Percentiles rank a stretch among this genome's conserved stretches.
phyloP scores from a whole-genome alignment of 1,139 yeast genomes.

The Saccharomyces hybrid region DNA sequence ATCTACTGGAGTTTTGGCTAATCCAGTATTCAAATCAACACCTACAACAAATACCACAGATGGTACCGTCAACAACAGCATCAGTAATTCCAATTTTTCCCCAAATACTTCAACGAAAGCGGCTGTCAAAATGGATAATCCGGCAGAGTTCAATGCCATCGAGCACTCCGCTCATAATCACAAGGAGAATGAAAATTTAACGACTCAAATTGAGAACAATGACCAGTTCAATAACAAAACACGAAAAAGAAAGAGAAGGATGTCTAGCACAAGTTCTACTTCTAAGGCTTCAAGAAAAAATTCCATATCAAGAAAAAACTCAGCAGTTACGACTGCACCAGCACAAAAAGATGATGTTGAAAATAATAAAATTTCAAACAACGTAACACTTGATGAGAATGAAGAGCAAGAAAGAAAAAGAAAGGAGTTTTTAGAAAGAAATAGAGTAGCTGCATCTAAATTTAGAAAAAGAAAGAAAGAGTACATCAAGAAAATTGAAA shows the following conservation, averaged over 20 bases:
- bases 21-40: conserved; percentile 7
- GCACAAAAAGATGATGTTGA: conserved; percentile 3
- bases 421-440: conserved; percentile 76
- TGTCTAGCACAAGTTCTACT: conserved; percentile 11
- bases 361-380: conserved; percentile 11
- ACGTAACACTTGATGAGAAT: conserved; percentile 15
- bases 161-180: neutral
- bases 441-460: conserved; percentile 90
- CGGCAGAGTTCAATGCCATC: neutral
- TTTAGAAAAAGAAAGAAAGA: conserved; percentile 94
- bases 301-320: neutral
- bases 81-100: neutral
- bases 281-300: conserved; percentile 1
- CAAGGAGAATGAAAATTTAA: neutral
- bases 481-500: conserved; percentile 75
- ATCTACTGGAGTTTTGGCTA: neutral
- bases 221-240: neutral
- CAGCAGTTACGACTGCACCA: neutral
- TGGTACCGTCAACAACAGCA: neutral
- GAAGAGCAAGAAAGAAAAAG: conserved; percentile 58
- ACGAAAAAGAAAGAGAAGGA: conserved; percentile 1
- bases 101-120: neutral
- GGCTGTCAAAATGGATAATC: neutral
- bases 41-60: conserved; percentile 33
- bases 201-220: neutral